Evolutionary conservation across 805 yeast genomes (phyloP).

Genomic region (Spathaspora girioi): DNA sequence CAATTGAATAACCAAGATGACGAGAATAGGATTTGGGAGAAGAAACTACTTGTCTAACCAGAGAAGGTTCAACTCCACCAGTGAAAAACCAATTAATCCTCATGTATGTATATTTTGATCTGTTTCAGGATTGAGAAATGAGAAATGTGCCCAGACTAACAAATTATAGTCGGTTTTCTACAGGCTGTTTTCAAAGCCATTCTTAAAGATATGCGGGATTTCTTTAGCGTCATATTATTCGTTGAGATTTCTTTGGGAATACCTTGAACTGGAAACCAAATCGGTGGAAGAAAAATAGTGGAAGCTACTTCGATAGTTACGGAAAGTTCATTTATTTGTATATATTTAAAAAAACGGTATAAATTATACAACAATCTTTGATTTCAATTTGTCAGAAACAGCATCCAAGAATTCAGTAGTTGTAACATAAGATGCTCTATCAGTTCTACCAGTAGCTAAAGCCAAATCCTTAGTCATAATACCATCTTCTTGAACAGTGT

Average conservation of each 20-base stretch:
- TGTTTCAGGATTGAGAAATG: too few species aligned
- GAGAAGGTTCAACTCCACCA: slow-evolving; percentile 1
- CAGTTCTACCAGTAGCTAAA: slow-evolving; percentile 60
- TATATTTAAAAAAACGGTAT: background rate
- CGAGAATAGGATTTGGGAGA: background rate
- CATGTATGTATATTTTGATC: slow-evolving; percentile 3
- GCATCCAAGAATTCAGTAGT: slow-evolving; percentile 77
- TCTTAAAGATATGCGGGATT: slow-evolving; percentile 11
- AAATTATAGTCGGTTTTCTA: slow-evolving; percentile 10
- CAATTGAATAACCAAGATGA: background rate
- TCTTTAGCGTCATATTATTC: slow-evolving; percentile 14
- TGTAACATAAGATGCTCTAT: slow-evolving; percentile 61
- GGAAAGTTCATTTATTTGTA: background rate
- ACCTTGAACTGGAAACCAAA: slow-evolving; percentile 2
- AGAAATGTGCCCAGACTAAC: background rate
- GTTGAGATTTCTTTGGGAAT: slow-evolving; percentile 10
- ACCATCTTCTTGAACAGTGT: slow-evolving; percentile 70
- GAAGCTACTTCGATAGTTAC: background rate
- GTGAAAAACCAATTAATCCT: slow-evolving; percentile 1
- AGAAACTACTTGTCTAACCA: background rate
- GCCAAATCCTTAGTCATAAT: slow-evolving; percentile 85
- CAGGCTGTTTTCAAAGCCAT: slow-evolving; percentile 14
- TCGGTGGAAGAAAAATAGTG: background rate
- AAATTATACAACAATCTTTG: background rate
- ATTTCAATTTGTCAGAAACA: slow-evolving; percentile 57